A percentile compares a stretch with the other conserved stretches of the same genome.
phyloP scores from a whole-genome alignment of 176 grass and related monocot genomes.

The Saccharum officinarum region DNA sequence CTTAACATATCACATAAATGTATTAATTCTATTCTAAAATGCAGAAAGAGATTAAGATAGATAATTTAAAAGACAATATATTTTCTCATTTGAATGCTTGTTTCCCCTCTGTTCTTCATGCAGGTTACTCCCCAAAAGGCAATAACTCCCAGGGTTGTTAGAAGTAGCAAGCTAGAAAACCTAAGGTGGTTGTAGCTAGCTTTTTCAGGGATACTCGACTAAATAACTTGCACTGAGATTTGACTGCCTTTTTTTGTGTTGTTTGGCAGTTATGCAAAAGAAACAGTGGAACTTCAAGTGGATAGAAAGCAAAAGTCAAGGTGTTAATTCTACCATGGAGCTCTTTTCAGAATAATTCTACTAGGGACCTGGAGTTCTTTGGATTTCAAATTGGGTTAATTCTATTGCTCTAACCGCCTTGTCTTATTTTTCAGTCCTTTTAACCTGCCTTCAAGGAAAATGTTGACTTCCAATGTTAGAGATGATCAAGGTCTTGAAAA shows the following conservation, averaged over 20 bases:
- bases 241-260: constrained; percentile 18
- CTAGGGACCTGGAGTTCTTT: constrained; percentile 27
- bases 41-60: constrained; percentile 18
- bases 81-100: background rate
- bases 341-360: background rate
- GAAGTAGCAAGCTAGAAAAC: constrained; percentile 44
- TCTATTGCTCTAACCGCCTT: constrained; percentile 11
- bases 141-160: constrained; percentile 45
- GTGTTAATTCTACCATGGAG: constrained; percentile 39
- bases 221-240: constrained; percentile 28
- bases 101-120: constrained; percentile 36
- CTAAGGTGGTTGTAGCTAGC: constrained; percentile 49
- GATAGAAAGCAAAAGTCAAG: constrained; percentile 58
- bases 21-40: constrained; percentile 9
- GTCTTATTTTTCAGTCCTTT: constrained; percentile 48
- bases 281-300: constrained; percentile 25
- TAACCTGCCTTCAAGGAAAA: constrained; percentile 62
- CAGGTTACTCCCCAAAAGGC: constrained; percentile 66
- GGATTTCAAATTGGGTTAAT: constrained; percentile 26
- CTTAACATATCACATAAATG: constrained; percentile 10
- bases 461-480: constrained; percentile 33
- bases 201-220: constrained; percentile 12
- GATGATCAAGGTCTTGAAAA: constrained; percentile 34
- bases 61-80: background rate
- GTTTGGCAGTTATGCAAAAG: constrained; percentile 25